These are phyloP conservation scores for Musa troglodytarum DNA, from an alignment of 176 grass and related monocot genomes.

Conservation along the genomic window DNA sequence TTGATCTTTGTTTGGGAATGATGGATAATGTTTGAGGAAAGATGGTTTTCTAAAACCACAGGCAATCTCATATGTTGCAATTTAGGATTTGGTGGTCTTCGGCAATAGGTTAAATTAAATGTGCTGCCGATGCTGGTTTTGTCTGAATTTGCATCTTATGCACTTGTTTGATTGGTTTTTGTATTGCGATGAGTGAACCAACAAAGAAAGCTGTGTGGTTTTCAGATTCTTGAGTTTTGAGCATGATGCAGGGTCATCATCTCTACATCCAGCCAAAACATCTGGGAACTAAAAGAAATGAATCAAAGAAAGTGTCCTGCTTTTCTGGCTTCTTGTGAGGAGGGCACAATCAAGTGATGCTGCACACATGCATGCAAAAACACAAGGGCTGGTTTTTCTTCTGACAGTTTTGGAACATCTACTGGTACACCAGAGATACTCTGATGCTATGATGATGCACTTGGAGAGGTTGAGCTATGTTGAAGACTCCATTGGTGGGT, in stretches of 20 bases:
- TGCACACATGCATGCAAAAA: neutral
- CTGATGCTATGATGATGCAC: neutral
- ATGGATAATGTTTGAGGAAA: neutral
- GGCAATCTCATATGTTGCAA: no score
- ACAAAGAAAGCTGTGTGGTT: no score
- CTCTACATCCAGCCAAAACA: neutral
- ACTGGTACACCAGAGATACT: neutral
- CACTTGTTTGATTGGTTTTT: no score
- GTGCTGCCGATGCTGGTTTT: no score
- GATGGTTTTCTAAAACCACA: neutral
- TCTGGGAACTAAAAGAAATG: neutral
- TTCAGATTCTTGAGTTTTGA: no score
- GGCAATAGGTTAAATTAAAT: no score
- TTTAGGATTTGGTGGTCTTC: no score
- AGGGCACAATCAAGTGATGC: no score
- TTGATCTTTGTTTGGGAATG: neutral
- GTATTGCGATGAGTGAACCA: no score
- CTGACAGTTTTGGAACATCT: neutral
- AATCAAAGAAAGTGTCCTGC: neutral
- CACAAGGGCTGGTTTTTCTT: neutral
- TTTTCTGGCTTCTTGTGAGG: neutral
- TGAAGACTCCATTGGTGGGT: neutral
- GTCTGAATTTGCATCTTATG: no score
- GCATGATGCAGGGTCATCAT: no score
- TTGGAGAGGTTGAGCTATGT: neutral